A percentile compares a stretch with the other conserved stretches of the same genome.
Conservation (phyloP, 2,329 filamentous ascomycete genomes). For the Taxawa tesnikishii region DNA sequence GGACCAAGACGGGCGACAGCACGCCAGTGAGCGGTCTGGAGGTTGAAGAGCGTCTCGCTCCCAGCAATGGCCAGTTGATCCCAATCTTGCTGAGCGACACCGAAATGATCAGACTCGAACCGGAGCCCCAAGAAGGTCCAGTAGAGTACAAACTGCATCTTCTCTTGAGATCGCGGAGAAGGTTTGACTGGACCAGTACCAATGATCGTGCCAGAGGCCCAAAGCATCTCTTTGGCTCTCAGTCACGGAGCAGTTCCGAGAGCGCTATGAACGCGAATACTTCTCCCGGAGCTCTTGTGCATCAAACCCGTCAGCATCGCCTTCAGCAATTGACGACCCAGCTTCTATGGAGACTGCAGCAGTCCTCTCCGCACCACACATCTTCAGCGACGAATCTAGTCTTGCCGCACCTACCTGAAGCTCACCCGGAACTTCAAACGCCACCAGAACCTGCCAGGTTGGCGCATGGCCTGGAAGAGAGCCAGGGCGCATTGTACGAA, state of each 20-base stretch:
- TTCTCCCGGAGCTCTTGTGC: conserved; percentile 37
- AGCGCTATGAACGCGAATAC: conserved; percentile 17
- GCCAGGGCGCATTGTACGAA: conserved; percentile 85
- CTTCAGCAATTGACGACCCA: conserved; percentile 90
- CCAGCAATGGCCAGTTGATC: not conserved
- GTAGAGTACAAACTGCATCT: conserved; percentile 96
- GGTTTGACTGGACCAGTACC: conserved; percentile 62
- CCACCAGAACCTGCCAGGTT: conserved; percentile 42
- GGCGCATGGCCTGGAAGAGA: conserved; percentile 74
- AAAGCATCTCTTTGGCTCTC: conserved; percentile 14
- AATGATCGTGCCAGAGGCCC: conserved; percentile 38
- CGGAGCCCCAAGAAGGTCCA: conserved; percentile 87
- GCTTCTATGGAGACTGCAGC: conserved; percentile 84
- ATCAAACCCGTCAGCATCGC: conserved; percentile 66
- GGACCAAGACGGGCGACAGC: conserved; percentile 39
- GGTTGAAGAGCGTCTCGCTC: not conserved
- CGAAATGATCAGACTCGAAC: conserved; percentile 59
- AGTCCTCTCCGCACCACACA: conserved; percentile 84
- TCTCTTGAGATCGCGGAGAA: conserved; percentile 63
- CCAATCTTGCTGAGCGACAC: conserved; percentile 15
- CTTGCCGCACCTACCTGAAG: conserved; percentile 62
- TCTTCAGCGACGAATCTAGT: conserved; percentile 64
- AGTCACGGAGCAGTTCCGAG: conserved; percentile 20
- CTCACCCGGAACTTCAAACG: conserved; percentile 45
- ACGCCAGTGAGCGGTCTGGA: not conserved